Evolutionary conservation across 495 filamentous ascomycete species (phyloP), one percentile per base, ranked within the genome.

Genomic region (Sporormia fimetaria): DNA sequence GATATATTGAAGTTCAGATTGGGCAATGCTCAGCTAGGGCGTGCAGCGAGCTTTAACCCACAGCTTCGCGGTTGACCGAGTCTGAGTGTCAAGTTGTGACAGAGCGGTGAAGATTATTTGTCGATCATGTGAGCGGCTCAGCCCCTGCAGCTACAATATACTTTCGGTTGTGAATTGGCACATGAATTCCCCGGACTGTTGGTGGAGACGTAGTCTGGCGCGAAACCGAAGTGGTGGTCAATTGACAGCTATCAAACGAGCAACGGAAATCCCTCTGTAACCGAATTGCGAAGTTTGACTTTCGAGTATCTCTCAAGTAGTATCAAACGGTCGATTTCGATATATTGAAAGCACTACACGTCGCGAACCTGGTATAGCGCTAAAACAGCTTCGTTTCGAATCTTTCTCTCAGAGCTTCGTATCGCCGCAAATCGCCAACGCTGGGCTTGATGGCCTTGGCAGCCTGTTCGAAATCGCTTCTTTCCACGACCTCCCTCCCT

Each of bases 401-500:
- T 32, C 46, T 55, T 44, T 57, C 30, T 50, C 60, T 61, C 51
- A 88, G 48, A 49, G 62, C 64, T 47, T 78, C 69, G 64, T 87
- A 92, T 62, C 76, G 81, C 45, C 63, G 67, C 42, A 77, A 62
- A 59, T 86, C 73, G 32, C 75, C 80, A 31, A 98, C 88, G 65
- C 84, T 92, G 15, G 82, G 80, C 57, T 71, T 76, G 17, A 92
- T 74, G 54, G 76, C 78, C 10, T 58, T 57, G 44, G 80, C 72
- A 4, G 87, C 88, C 21, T 65, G 61, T 51, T 80, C 69, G 66
- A 94, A 94, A 65, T 98, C 90, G 37, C 73, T 36, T 16, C 49
- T 42, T 15, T 56, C 54, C 28, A 65, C 51, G 8, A 34, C 37
- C 25, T 51, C 44, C 34, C 42, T 33, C 44, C 29, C 30, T 26